These are phyloP conservation scores for Cephalotrichum gorgonifer DNA, from an alignment of 2,329 filamentous ascomycete species.

Conservation along the genomic window DNA sequence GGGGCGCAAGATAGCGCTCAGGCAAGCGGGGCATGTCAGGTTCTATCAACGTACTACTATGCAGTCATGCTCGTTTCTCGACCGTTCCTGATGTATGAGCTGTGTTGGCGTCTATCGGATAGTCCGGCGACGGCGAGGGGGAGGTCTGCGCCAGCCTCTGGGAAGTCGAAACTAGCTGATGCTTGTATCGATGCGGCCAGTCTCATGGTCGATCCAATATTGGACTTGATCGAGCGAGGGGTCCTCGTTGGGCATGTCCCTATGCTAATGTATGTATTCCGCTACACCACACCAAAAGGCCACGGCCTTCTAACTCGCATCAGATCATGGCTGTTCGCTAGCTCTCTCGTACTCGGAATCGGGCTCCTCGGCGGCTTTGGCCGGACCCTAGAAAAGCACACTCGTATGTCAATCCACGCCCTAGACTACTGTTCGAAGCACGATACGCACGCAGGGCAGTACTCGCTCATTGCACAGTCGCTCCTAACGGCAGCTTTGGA, in stretches of 20 bases:
- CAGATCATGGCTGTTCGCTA: slow-evolving; percentile 44
- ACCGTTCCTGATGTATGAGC: slow-evolving; percentile 46
- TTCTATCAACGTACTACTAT: slow-evolving; percentile 43
- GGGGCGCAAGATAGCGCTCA: slow-evolving; percentile 16
- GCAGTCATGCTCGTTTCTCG: slow-evolving; percentile 46
- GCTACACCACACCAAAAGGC: neutral
- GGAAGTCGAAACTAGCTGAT: slow-evolving; percentile 39
- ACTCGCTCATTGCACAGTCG: slow-evolving; percentile 41
- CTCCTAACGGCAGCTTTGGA: slow-evolving; percentile 33
- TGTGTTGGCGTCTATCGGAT: slow-evolving; percentile 33
- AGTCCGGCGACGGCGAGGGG: slow-evolving; percentile 7
- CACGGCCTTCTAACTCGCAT: neutral
- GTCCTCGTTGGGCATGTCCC: slow-evolving; percentile 34
- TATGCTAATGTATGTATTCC: slow-evolving; percentile 34
- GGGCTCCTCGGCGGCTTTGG: slow-evolving; percentile 42
- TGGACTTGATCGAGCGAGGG: slow-evolving; percentile 30
- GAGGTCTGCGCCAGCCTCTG: slow-evolving; percentile 19
- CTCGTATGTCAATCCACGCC: slow-evolving; percentile 32
- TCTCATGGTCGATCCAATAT: slow-evolving; percentile 38
- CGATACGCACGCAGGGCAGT: slow-evolving; percentile 40
- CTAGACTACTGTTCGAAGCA: slow-evolving; percentile 37
- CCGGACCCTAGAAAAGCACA: slow-evolving; percentile 39
- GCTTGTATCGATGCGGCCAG: slow-evolving; percentile 45
- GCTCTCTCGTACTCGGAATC: slow-evolving; percentile 39
- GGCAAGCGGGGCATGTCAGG: slow-evolving; percentile 37